phyloP scores from a whole-genome alignment of 768 basidiomycete genomes.

The Boletus eberwhitei region DNA sequence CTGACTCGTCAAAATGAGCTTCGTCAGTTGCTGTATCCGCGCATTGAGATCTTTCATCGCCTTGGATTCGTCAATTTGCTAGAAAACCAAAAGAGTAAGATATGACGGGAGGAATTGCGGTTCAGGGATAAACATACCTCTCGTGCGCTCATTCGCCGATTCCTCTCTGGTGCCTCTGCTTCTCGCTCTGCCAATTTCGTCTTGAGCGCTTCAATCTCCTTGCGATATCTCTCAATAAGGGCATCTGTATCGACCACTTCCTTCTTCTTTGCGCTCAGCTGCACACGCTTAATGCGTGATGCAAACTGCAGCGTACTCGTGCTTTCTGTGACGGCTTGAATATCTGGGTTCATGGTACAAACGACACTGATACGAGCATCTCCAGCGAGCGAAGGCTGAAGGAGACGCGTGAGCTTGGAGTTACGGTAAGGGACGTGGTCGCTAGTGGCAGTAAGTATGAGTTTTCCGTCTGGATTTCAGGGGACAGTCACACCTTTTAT shows the following conservation, averaged over 20 bases:
- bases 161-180: constrained; percentile 50
- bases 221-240: constrained; percentile 88
- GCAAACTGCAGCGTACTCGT: constrained; percentile 90
- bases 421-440: constrained; percentile 96
- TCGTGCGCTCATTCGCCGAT: constrained; percentile 43
- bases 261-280: constrained; percentile 86
- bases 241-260: constrained; percentile 93
- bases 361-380: constrained; percentile 96
- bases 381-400: constrained; percentile 92
- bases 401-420: constrained; percentile 89
- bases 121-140: constrained; percentile 31
- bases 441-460: constrained; percentile 29
- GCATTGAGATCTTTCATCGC: constrained; percentile 81
- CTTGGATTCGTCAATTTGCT: constrained; percentile 84
- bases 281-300: constrained; percentile 85
- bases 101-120: not conserved
- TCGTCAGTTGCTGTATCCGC: constrained; percentile 79
- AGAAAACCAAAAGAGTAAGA: not conserved
- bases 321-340: constrained; percentile 74
- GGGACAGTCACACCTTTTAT: constrained; percentile 51
- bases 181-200: constrained; percentile 66
- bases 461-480: not conserved
- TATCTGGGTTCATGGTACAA: constrained; percentile 91
- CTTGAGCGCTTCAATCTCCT: constrained; percentile 91
- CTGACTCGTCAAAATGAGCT: constrained; percentile 81